Conservation (phyloP, 805 yeast species). For the Ogataea dorogensis region DNA sequence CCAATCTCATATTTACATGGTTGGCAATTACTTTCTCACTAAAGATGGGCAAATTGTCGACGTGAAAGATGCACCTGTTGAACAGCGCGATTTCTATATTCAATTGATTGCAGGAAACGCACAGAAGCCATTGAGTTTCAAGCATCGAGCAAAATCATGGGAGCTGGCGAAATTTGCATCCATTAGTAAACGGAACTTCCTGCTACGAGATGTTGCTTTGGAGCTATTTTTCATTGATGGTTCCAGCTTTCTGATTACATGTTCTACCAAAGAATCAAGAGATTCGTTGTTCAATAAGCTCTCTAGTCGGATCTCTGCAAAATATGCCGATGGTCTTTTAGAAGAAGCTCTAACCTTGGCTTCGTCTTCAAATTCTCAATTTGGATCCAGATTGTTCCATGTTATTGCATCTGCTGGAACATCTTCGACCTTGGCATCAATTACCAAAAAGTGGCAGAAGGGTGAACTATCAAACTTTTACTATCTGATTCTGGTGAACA, state of each 20-base stretch:
- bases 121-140: constrained; percentile 14
- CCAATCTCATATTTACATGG: constrained; percentile 58
- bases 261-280: constrained; percentile 50
- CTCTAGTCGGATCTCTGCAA: constrained; percentile 46
- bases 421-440: constrained; percentile 37
- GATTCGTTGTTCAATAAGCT: constrained; percentile 55
- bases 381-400: constrained; percentile 43
- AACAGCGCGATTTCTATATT: constrained; percentile 65
- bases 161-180: constrained; percentile 55
- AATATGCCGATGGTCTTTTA: constrained; percentile 53
- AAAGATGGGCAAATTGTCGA: constrained; percentile 56
- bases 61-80: constrained; percentile 60
- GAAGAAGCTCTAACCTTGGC: constrained; percentile 52
- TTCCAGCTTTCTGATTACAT: constrained; percentile 65
- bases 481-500: constrained; percentile 75
- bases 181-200: constrained; percentile 70
- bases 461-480: constrained; percentile 84
- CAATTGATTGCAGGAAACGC: constrained; percentile 48
- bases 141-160: constrained; percentile 60
- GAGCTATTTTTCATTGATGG: constrained; percentile 78
- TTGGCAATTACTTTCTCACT: constrained; percentile 66
- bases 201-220: constrained; percentile 76
- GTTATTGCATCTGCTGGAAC: constrained; percentile 35
- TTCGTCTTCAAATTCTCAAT: constrained; percentile 31
- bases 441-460: constrained; percentile 68